Base-by-base conservation (phyloP, 352 stramenopile species). In the Elongisporangium prolatum region DNA sequence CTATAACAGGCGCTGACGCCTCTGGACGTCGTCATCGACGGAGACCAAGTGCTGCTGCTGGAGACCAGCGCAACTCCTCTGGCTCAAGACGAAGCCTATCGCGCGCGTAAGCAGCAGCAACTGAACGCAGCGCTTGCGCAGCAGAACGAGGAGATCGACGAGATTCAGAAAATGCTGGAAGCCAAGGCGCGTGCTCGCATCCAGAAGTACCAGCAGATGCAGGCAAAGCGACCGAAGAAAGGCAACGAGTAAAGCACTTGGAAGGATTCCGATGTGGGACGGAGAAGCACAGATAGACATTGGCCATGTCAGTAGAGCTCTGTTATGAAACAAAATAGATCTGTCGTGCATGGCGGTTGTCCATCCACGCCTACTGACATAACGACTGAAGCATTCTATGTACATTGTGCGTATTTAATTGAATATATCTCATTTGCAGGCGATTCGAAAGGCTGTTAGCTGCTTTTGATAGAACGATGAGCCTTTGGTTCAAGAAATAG, bases 181-280 rank as follows among this genome's bases (percentile, higher is more conserved):
- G 68, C 77, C 44, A 91, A 89, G 57, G 69, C 77, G 10, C 77
- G 83, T 67, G 75, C 65, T 17, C 69, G 81, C 9, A 58, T 89
- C 8, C 75, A 76, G 54, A 57, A 62, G 6, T 76, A 72, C 59
- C 50, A 72, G 44, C 61, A 64, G 18, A 47, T 14, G 56, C 48
- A 17, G 13, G 4, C 17, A 4, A 44, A 44, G 34, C 34, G 34
- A 4, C 34, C 34, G 5, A 44, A 44, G 34, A 16, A 3, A 44
- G 34, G 10, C 34, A 0, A 44, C 11, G 7, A 44, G 34, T 44
- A 44, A 13, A 44, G 34, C 34, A 11, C 4, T 17, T 44, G 28
- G 14, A 40, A 34, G 24, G 7, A 34, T 7, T 34, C 24, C 7
- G 24, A 8, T 34, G 24, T 34, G 24, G 7, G 24, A 34, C 24